These are phyloP conservation scores for Aspergillus biplanus DNA, from an alignment of 495 filamentous ascomycete species.

Conservation along the genomic window DNA sequence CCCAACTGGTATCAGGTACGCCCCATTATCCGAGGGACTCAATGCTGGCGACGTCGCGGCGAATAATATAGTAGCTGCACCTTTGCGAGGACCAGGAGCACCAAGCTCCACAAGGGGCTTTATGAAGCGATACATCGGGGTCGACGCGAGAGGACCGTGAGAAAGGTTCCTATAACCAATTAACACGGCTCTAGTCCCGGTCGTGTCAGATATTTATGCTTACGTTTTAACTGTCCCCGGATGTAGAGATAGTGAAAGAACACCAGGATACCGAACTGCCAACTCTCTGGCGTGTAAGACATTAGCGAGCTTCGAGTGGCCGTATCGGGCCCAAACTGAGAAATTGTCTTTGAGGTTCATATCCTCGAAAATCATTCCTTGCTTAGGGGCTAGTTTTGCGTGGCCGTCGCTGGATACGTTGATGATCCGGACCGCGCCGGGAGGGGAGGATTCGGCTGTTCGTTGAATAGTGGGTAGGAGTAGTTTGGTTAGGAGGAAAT, in stretches of 20 bases:
- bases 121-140: not conserved
- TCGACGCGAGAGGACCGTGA: slow-evolving; percentile 5
- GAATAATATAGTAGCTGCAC: slow-evolving; percentile 7
- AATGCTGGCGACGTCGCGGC: slow-evolving; percentile 6
- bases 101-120: slow-evolving; percentile 12
- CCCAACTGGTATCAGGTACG: slow-evolving; percentile 2
- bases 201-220: not conserved
- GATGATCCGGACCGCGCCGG: slow-evolving; percentile 2
- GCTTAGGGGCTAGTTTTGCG: not conserved
- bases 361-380: not conserved
- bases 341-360: slow-evolving; percentile 2
- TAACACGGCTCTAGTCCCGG: too few relatives aligned
- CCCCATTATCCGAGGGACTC: not conserved
- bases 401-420: not conserved
- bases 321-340: slow-evolving; percentile 6
- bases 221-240: slow-evolving; percentile 12
- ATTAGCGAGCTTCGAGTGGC: slow-evolving; percentile 10
- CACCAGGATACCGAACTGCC: not conserved
- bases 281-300: slow-evolving; percentile 8
- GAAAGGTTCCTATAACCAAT: slow-evolving; percentile 7
- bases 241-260: slow-evolving; percentile 2
- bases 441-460: not conserved
- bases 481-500: slow-evolving; percentile 6
- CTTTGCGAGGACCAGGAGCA: slow-evolving; percentile 10
- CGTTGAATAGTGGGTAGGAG: slow-evolving; percentile 5